Evolutionary conservation across 163 green algal species (phyloP).

Genomic region (Volvox carteri): DNA sequence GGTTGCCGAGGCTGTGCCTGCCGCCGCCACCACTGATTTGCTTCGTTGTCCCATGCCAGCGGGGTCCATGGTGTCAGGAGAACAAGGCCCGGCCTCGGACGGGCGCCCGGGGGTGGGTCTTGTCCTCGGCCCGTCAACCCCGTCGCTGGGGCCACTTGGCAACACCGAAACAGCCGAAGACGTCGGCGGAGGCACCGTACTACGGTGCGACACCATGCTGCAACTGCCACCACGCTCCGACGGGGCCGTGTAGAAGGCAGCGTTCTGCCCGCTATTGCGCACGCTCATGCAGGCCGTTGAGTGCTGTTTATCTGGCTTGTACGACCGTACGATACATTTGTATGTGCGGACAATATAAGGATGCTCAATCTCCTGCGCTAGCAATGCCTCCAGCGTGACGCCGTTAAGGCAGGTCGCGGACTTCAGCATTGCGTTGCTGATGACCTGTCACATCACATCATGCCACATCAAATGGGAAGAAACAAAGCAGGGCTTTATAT

Average conservation of each 20-base stretch:
- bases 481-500: too few relatives aligned
- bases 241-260: not conserved
- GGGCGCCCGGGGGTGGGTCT: not conserved
- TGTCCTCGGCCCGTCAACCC: not conserved
- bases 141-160: not conserved
- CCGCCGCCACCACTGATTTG: not conserved
- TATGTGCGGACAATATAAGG: conserved; percentile 41
- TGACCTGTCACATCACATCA: conserved; percentile 33
- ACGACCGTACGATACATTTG: conserved; percentile 45
- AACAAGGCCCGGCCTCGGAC: not conserved
- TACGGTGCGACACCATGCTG: not conserved
- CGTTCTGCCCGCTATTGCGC: not conserved
- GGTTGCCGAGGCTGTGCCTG: not conserved
- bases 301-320: not conserved
- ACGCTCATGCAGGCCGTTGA: not conserved
- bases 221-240: not conserved
- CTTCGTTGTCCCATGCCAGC: not conserved
- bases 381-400: conserved; percentile 35
- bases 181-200: not conserved
- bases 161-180: not conserved
- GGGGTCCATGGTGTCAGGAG: not conserved
- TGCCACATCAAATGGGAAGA: too few relatives aligned
- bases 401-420: conserved; percentile 17
- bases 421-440: conserved; percentile 14
- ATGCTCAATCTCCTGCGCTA: conserved; percentile 44